phyloP scores from a whole-genome alignment of 169 alveolate genomes.

The Plasmodium gaboni region DNA sequence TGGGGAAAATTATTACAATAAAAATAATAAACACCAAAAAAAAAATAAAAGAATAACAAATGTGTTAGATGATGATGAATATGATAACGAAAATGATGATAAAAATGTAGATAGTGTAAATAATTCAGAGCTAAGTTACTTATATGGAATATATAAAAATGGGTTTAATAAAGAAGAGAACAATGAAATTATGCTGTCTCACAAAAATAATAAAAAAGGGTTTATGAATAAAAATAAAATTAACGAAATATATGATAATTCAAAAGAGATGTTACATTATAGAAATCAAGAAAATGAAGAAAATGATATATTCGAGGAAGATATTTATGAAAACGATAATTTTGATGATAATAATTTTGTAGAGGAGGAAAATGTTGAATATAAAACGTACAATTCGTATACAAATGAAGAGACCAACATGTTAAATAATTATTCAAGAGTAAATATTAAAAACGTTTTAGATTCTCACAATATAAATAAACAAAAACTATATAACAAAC shows the following conservation, averaged over 20 bases:
- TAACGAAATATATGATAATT: constrained; percentile 27
- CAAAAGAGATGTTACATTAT: constrained; percentile 44
- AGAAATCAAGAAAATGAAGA: constrained; percentile 60
- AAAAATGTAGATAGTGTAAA: constrained; percentile 48
- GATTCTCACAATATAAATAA: not conserved
- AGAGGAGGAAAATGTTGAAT: constrained; percentile 58
- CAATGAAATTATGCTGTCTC: not conserved
- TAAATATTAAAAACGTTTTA: constrained; percentile 9
- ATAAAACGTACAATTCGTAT: constrained; percentile 57
- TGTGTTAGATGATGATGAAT: constrained; percentile 38
- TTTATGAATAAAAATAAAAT: not conserved
- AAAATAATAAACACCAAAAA: constrained; percentile 29
- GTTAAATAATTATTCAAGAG: constrained; percentile 27
- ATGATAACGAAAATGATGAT: constrained; percentile 36
- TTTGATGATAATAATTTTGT: constrained; percentile 64
- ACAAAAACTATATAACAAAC: not conserved
- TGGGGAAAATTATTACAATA: constrained; percentile 48
- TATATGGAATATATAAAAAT: constrained; percentile 13
- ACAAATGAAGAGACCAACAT: constrained; percentile 26
- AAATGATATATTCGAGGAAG: constrained; percentile 58
- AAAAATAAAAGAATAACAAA: constrained; percentile 24
- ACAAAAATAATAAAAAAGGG: constrained; percentile 20
- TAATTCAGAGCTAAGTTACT: constrained; percentile 19
- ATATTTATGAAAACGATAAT: constrained; percentile 62
- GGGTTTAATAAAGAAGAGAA: constrained; percentile 3